Evolutionary conservation across 2,329 filamentous ascomycete species (phyloP), one percentile per base, ranked within the genome.

Genomic region (Chrysoporthe cubensis): DNA sequence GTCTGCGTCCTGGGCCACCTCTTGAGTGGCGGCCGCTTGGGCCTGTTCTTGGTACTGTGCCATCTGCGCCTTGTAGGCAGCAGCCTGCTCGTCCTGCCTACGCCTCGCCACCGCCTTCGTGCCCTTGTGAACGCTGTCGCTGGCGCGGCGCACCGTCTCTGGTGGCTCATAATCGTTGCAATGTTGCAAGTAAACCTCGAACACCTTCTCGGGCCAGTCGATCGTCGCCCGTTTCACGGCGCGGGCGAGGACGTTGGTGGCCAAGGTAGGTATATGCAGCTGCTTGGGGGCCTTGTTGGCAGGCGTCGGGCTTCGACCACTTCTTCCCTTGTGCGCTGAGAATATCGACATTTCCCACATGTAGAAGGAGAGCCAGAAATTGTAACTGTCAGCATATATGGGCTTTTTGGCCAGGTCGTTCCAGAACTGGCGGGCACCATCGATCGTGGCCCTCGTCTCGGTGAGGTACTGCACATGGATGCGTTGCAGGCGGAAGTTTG

Each of bases 321-420:
- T 68, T 66, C 83, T 86, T 65, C 84, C 82, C 67, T 77, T 80
- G 5, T 83, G 82, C 2, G 82, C 79, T 34, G 74, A 70, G 71
- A 86, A 88, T 4, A 87, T 74, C 67, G 91, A 85, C 84, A 98
- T 90, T 79, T 98, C 96, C 91, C 94, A 98, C 64, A 90, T 84
- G 79, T 97, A 97, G 78, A 93, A 97, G 56, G 90, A 89, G 66
- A 94, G 85, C 96, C 96, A 99, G 77, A 98, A 98, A 73, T 97
- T 93, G 75, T 94, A 94, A 73, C 89, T 94, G 73, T 93, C 88
- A 42, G 89, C 89, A 66, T 93, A 81, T 3, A 88, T 88, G 21
- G 85, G 83, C n/a, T 87, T 81, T 32, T 87, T 77, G 3, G 84
- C 85, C 42, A 98, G 83, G 21, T 87, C 87, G 71, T 91, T 88